These are phyloP conservation scores for Picochlorum costavermella DNA, from an alignment of 139 green algal genomes.

Conservation along the genomic window DNA sequence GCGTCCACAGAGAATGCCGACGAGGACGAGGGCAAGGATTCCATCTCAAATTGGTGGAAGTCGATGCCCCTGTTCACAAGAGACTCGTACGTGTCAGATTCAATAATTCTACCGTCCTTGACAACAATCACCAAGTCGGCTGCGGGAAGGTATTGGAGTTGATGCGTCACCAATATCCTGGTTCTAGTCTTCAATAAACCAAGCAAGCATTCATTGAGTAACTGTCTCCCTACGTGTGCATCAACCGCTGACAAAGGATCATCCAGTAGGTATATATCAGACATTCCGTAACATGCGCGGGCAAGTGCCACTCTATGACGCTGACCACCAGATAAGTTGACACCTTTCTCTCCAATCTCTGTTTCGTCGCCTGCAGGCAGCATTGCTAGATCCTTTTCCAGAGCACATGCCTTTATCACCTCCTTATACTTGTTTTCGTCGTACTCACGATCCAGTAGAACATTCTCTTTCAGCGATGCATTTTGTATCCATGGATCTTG, in stretches of 20 bases:
- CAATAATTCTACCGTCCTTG: constrained; percentile 53
- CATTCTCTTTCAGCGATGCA: constrained; percentile 66
- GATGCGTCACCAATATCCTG: constrained; percentile 77
- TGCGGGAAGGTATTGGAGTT: constrained; percentile 73
- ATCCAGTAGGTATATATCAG: constrained; percentile 82
- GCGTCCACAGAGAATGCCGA: background rate
- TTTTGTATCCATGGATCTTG: constrained; percentile 74
- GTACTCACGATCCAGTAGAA: constrained; percentile 61
- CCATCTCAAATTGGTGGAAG: constrained; percentile 31
- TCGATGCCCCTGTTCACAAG: constrained; percentile 43
- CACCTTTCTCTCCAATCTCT: constrained; percentile 42
- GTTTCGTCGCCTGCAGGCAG: constrained; percentile 29
- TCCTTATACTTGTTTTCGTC: constrained; percentile 41
- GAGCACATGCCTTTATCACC: constrained; percentile 45
- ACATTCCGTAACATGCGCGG: constrained; percentile 52
- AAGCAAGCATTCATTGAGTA: constrained; percentile 58
- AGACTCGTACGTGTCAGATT: constrained; percentile 51
- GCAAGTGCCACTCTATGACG: constrained; percentile 61
- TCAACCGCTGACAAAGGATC: constrained; percentile 88
- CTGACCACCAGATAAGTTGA: constrained; percentile 49
- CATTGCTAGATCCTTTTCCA: constrained; percentile 43
- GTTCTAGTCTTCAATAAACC: constrained; percentile 58
- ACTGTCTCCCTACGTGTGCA: constrained; percentile 65
- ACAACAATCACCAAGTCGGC: constrained; percentile 84
- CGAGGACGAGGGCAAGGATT: constrained; percentile 5